Conservation (phyloP, 1,139 yeast genomes). For the Geotrichum phurueaensis region DNA sequence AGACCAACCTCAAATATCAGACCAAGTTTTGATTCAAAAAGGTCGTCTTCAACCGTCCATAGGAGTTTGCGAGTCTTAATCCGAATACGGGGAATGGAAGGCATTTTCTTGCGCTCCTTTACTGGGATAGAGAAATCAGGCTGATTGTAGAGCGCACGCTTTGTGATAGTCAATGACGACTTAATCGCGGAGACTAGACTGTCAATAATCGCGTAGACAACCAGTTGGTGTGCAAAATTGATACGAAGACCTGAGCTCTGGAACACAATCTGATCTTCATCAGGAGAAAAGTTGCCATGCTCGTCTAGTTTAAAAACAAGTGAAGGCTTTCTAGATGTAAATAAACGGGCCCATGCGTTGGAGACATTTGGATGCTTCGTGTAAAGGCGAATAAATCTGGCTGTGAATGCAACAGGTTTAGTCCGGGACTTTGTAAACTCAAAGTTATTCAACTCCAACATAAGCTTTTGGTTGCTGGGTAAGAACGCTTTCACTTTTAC, state of each 20-base stretch:
- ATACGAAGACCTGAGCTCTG: slow-evolving; percentile 34
- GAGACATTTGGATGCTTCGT: slow-evolving; percentile 51
- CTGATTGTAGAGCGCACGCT: slow-evolving; percentile 51
- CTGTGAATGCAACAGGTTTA: slow-evolving; percentile 31
- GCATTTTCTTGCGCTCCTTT: slow-evolving; percentile 27
- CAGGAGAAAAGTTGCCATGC: background rate
- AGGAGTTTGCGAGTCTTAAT: slow-evolving; percentile 45
- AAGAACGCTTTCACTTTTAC: slow-evolving; percentile 39
- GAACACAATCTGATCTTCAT: slow-evolving; percentile 22
- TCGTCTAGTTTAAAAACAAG: slow-evolving; percentile 19
- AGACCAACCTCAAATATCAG: slow-evolving; percentile 73
- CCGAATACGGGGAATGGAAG: slow-evolving; percentile 47
- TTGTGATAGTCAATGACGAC: slow-evolving; percentile 37
- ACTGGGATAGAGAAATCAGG: slow-evolving; percentile 37
- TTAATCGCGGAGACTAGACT: slow-evolving; percentile 57
- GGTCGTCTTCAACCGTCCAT: slow-evolving; percentile 67
- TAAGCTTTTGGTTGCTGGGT: slow-evolving; percentile 47
- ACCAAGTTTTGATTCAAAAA: slow-evolving; percentile 72
- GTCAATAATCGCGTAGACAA: slow-evolving; percentile 61
- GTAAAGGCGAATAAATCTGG: slow-evolving; percentile 44
- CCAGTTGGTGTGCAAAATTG: slow-evolving; percentile 53
- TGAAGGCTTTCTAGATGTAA: slow-evolving; percentile 30
- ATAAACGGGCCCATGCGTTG: slow-evolving; percentile 39
- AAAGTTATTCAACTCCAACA: slow-evolving; percentile 46
- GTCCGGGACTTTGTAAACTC: slow-evolving; percentile 33